Percentiles rank a stretch among this genome's conserved stretches.
Evolutionary conservation across 106 monocot species (phyloP).

Genomic region (Posidonia australis): DNA sequence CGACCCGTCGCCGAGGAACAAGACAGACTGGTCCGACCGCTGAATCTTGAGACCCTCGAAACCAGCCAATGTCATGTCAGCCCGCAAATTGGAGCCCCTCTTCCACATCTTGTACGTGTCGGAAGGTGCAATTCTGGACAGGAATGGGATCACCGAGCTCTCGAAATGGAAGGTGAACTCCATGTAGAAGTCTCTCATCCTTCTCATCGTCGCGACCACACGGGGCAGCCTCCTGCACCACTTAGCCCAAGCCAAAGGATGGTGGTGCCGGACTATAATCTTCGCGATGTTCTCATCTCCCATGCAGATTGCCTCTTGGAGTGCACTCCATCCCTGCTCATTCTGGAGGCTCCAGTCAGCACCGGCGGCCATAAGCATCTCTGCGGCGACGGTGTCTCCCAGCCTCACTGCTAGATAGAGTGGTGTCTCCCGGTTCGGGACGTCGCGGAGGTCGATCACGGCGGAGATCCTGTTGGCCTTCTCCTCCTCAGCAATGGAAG

Average conservation of each 20-base stretch:
- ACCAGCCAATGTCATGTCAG: slow-evolving; percentile 86
- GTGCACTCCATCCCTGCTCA: slow-evolving; percentile 75
- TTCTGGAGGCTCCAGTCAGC: slow-evolving; percentile 89
- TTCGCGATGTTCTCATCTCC: slow-evolving; percentile 52
- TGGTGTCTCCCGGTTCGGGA: slow-evolving; percentile 62
- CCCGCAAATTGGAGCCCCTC: slow-evolving; percentile 64
- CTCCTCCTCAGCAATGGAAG: slow-evolving; percentile 51
- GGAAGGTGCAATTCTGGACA: slow-evolving; percentile 75
- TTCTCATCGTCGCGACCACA: slow-evolving; percentile 43
- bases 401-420: slow-evolving; percentile 68
- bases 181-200: slow-evolving; percentile 93
- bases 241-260: slow-evolving; percentile 74
- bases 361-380: slow-evolving; percentile 74
- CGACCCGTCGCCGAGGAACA: slow-evolving; percentile 81
- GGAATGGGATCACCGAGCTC: slow-evolving; percentile 86
- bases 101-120: slow-evolving; percentile 96
- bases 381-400: slow-evolving; percentile 38
- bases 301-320: slow-evolving; percentile 75
- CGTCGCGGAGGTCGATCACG: slow-evolving; percentile 74
- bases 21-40: slow-evolving; percentile 58
- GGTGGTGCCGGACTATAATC: slow-evolving; percentile 68
- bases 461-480: slow-evolving; percentile 55
- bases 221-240: slow-evolving; percentile 78
- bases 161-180: slow-evolving; percentile 93
- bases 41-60: slow-evolving; percentile 83